Evolutionary conservation across 139 green algal species (phyloP).

Genomic region (Zygnema cylindricum): DNA sequence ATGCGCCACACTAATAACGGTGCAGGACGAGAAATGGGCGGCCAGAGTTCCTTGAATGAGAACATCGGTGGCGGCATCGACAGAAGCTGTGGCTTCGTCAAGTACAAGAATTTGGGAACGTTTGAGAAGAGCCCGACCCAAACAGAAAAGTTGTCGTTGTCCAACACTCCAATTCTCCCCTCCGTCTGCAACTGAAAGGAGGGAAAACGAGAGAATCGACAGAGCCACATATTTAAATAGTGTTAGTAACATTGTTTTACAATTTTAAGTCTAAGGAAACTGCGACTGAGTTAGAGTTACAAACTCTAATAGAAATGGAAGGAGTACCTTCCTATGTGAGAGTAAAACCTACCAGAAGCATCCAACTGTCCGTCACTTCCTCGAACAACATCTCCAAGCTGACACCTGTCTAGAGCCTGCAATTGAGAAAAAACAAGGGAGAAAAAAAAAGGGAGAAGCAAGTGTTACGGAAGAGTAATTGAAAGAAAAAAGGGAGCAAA

Average conservation of each 20-base stretch:
- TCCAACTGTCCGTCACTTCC: slow-evolving; percentile 14
- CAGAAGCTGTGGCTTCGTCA: slow-evolving; percentile 90
- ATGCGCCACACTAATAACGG: slow-evolving; percentile 41
- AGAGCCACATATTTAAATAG: not conserved
- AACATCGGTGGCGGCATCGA: slow-evolving; percentile 86
- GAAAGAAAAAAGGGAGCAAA: not conserved
- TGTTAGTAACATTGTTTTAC: not conserved
- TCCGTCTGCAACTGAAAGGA: slow-evolving; percentile 69
- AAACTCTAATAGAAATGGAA: not conserved
- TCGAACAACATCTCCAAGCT: slow-evolving; percentile 48
- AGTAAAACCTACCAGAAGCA: slow-evolving; percentile 60
- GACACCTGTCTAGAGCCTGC: slow-evolving; percentile 65
- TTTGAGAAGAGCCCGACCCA: slow-evolving; percentile 86
- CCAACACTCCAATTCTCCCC: slow-evolving; percentile 86
- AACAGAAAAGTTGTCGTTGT: slow-evolving; percentile 91
- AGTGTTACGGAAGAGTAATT: not conserved
- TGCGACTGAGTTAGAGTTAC: not conserved
- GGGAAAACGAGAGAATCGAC: not conserved
- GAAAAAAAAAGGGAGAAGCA: not conserved
- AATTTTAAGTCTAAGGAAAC: not conserved
- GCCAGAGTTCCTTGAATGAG: slow-evolving; percentile 77
- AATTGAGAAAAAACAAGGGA: slow-evolving; percentile 15
- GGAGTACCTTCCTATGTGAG: not conserved
- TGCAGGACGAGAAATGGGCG: slow-evolving; percentile 31
- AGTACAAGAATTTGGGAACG: slow-evolving; percentile 74